phyloP scores from a whole-genome alignment of 768 basidiomycete genomes.

The Lepiota brunneoincarnata region DNA sequence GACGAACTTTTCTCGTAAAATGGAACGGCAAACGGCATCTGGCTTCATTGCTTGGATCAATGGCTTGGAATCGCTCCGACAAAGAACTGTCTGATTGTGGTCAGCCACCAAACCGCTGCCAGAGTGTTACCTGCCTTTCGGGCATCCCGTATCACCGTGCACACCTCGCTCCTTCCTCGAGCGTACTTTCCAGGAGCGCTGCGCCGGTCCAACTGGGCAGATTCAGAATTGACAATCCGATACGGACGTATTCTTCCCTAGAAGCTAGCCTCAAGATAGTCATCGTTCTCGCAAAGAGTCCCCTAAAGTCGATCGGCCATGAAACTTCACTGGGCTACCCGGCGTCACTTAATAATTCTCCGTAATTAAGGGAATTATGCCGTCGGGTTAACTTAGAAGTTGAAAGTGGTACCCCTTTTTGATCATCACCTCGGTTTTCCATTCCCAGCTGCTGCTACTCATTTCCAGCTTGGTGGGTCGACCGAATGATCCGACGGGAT shows the following conservation, averaged over 20 bases:
- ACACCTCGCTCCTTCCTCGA: neutral
- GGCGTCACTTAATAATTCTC: neutral
- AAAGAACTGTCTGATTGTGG: neutral
- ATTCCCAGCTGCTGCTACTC: neutral
- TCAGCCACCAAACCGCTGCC: neutral
- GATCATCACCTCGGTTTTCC: constrained; percentile 10
- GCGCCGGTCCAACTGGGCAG: neutral
- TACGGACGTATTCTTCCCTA: constrained; percentile 1
- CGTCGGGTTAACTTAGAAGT: neutral
- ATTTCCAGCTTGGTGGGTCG: neutral
- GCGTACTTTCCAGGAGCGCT: neutral
- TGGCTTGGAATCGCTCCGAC: neutral
- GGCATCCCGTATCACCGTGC: constrained; percentile 2
- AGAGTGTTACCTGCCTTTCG: neutral
- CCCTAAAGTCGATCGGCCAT: constrained; percentile 3
- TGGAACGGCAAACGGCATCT: neutral
- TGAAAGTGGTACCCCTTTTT: neutral
- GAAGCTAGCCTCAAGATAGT: constrained; percentile 8
- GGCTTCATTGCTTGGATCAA: neutral
- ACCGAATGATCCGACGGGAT: constrained; percentile 3
- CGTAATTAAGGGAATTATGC: neutral
- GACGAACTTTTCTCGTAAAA: neutral
- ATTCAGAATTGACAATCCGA: constrained; percentile 2
- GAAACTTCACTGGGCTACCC: constrained; percentile 8
- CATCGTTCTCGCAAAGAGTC: constrained; percentile 4